Evolutionary conservation across 1,284 basidiomycete species (phyloP), one percentile per base, ranked within the genome.

Genomic region (Trichosporon coremiiforme): DNA sequence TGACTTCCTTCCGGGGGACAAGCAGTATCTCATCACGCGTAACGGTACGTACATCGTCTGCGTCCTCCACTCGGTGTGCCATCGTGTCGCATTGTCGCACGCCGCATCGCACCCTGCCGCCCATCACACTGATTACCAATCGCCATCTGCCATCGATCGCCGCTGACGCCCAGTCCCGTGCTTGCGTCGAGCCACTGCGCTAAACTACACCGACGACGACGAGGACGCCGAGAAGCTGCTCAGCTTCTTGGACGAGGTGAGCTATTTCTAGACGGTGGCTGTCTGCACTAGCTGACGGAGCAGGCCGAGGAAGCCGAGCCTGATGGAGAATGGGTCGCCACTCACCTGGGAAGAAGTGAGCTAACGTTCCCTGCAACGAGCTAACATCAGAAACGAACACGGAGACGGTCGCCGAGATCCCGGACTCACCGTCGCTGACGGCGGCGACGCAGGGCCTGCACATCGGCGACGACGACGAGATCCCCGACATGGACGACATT

Each of bases 21-120:
- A 97, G 86, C 96, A 99, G 82, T 99, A 96, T 83, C 89, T 99
- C 68, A 89, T 98, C 78, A 94, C 92, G 62, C 89, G 91, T 45
- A 94, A 94, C 74, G 87, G 87, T 87, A 62, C 65, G 85, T 38
- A 12, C n/a, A n/a, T n/a, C 36, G 12, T 3, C 33, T 33, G 2
- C 36, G 10, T 75, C 17, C 41, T 29, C 45, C 25, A 55, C 8
- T 33, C 36, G 63, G 35, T 38, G 15, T 25, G 35, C 13, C 4
- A 9, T n/a, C 55, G 29, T 53, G 50, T 53, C 50, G 50, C 50
- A 33, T 31, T 17, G 55, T 3, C 20, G 25, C 62, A n/a, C 4
- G 38, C 36, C 63, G n/a, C 22, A 22, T 38, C 41, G 41, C 29
- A 25, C 64, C 35, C 64, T 45, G 17, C 57, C 65, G 31, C 41